Percentiles rank a stretch among this genome's conserved stretches.
Evolutionary conservation across 2,329 filamentous ascomycete genomes (phyloP).

Genomic region (Trichophaea hybrida): DNA sequence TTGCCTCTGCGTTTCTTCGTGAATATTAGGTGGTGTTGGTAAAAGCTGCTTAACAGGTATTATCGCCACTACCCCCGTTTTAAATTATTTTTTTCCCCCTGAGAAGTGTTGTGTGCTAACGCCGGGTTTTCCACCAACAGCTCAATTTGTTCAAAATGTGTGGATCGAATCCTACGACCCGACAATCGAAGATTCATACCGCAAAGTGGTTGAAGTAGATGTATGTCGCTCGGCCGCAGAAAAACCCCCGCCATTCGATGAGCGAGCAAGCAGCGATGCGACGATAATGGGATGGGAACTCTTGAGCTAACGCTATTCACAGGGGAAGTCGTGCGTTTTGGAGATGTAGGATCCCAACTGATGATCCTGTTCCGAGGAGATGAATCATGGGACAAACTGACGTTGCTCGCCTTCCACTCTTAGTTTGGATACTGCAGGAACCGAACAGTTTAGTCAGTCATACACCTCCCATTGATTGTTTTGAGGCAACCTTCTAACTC

Average conservation of each 20-base stretch:
- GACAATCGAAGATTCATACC: slow-evolving; percentile 48
- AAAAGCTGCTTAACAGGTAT: slow-evolving; percentile 62
- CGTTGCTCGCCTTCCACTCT: not conserved
- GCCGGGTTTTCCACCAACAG: slow-evolving; percentile 31
- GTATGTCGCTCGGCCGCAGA: slow-evolving; percentile 35
- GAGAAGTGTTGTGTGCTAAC: not conserved
- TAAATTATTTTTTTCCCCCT: not conserved
- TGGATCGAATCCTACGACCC: slow-evolving; percentile 58
- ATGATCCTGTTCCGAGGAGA: not conserved
- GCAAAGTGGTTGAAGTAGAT: slow-evolving; percentile 51
- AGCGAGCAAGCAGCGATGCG: not conserved
- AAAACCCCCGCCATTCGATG: not conserved
- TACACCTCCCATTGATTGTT: slow-evolving; percentile 1
- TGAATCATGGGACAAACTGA: not conserved
- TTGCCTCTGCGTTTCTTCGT: not conserved
- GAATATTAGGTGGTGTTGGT: slow-evolving; percentile 48
- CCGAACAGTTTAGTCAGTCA: slow-evolving; percentile 59
- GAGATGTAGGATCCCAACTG: slow-evolving; percentile 2
- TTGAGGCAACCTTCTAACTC: slow-evolving; percentile 2
- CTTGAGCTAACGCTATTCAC: not conserved
- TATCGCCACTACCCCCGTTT: slow-evolving; percentile 19
- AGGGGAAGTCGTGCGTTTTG: slow-evolving; percentile 3
- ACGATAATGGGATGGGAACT: too few species aligned
- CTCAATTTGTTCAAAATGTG: slow-evolving; percentile 62
- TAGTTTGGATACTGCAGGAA: slow-evolving; percentile 57